Conservation (phyloP, 2,329 filamentous ascomycete species). For the Pestalotiopsis sp. region DNA sequence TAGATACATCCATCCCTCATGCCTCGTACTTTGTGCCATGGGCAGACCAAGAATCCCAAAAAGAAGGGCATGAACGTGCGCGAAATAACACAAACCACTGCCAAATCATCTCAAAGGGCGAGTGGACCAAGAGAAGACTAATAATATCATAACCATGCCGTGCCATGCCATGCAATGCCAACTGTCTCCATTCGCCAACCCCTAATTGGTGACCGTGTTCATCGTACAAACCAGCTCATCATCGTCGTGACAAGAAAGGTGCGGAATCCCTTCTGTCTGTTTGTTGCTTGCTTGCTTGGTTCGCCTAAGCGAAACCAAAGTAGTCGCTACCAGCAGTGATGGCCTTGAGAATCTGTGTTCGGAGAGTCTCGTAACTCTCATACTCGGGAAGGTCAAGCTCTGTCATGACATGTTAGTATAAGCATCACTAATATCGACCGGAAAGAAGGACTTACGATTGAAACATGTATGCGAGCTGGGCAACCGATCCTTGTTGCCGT, state of each 20-base stretch:
- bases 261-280: not conserved
- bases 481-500: slow-evolving; percentile 92
- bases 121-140: not conserved
- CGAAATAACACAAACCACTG: not conserved
- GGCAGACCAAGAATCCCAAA: slow-evolving; percentile 14
- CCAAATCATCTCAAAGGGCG: not conserved
- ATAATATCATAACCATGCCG: not conserved
- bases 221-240: slow-evolving; percentile 17
- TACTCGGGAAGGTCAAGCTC: slow-evolving; percentile 98
- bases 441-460: slow-evolving; percentile 75
- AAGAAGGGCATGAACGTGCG: not conserved
- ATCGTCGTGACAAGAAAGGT: slow-evolving; percentile 5
- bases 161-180: slow-evolving; percentile 8
- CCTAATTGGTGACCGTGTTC: slow-evolving; percentile 11
- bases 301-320: slow-evolving; percentile 86
- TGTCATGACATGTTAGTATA: slow-evolving; percentile 46
- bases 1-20: slow-evolving; percentile 6
- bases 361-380: slow-evolving; percentile 89
- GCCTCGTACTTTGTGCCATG: not conserved
- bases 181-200: slow-evolving; percentile 11
- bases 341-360: slow-evolving; percentile 87
- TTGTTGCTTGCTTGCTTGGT: not conserved
- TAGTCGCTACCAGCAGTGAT: slow-evolving; percentile 98
- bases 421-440: not conserved
- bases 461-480: slow-evolving; percentile 98